These are phyloP conservation scores for Osmozyma mogii DNA, from an alignment of 805 yeast genomes.

Conservation along the genomic window DNA sequence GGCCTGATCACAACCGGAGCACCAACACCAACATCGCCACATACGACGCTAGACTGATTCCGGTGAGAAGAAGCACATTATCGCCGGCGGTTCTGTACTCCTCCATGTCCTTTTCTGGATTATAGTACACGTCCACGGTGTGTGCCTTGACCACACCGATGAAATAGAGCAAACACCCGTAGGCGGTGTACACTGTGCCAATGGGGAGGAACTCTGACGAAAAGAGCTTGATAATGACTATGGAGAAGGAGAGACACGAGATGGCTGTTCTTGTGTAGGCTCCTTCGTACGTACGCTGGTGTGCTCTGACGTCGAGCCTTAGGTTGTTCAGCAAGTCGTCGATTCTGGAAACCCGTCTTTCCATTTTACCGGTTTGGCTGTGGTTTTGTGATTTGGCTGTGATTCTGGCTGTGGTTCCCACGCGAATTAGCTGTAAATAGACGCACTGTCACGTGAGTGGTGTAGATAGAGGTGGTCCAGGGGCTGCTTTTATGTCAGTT, in stretches of 20 bases:
- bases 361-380: no score
- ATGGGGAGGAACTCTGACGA: slow-evolving; percentile 55
- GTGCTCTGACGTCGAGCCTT: slow-evolving; percentile 53
- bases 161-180: slow-evolving; percentile 40
- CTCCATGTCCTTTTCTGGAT: slow-evolving; percentile 26
- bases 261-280: slow-evolving; percentile 72
- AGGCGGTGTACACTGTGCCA: slow-evolving; percentile 57
- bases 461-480: no score
- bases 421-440: no score
- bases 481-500: no score
- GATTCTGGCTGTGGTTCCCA: no score
- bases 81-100: slow-evolving; percentile 57
- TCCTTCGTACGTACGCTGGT: slow-evolving; percentile 79
- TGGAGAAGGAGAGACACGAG: slow-evolving; percentile 57
- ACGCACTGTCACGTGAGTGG: no score
- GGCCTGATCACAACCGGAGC: slow-evolving; percentile 29
- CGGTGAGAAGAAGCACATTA: slow-evolving; percentile 43
- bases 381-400: no score
- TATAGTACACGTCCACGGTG: slow-evolving; percentile 29
- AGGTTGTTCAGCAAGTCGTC: slow-evolving; percentile 32
- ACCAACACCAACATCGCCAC: slow-evolving; percentile 44
- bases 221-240: slow-evolving; percentile 59
- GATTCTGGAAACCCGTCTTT: slow-evolving; percentile 24
- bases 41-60: slow-evolving; percentile 45
- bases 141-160: slow-evolving; percentile 31